Evolutionary conservation across 345 rosid species (phyloP), one percentile per base, ranked within the genome.

Genomic region (Lepidium didymum): DNA sequence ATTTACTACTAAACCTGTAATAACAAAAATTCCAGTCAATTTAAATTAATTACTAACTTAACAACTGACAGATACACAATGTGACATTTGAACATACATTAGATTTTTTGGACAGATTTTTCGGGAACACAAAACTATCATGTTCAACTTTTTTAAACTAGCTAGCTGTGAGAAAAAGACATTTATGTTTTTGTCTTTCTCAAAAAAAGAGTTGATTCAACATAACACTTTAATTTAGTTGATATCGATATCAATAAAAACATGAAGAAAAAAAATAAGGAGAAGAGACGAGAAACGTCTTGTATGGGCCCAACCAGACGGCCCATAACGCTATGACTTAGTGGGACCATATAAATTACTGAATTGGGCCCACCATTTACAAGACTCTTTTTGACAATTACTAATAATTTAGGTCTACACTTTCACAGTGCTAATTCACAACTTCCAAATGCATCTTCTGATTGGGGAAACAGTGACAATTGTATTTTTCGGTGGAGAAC

Each of bases 1-100:
- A 57, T 94, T 94, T 0, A 79, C 46, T 29, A 94, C 81, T 59
- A 82, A 60, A 11, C 99, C 99, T 94, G 25, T 0, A 29, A 4
- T 47, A 27, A 25, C 29, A 41, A 14, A 6, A 21, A 34, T 14
- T 25, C 4, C 7, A 41, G 10, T 42, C 10, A 58, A 57, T 33
- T n/a, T 23, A 0, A 15, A 58, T 47, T 62, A 33, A 62, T 4
- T 12, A 63, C 55, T 31, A 31, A 54, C 1, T 43, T 54, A 14
- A 54, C 13, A 54, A 23, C 8, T 14, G 4, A 54, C 13, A 38
- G n/a, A 37, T 43, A 54, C 15, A 18, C 36, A 9, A 55, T 67
- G 36, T 23, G 35, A 37, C 50, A 64, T 12, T 46, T 5, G 5
- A 44, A 16, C 9, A 16, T 12, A 44, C 8, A 36, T 13, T 63